Evolutionary conservation across 441 rosid species (phyloP).

Genomic region (Syzygium syzygioides): DNA sequence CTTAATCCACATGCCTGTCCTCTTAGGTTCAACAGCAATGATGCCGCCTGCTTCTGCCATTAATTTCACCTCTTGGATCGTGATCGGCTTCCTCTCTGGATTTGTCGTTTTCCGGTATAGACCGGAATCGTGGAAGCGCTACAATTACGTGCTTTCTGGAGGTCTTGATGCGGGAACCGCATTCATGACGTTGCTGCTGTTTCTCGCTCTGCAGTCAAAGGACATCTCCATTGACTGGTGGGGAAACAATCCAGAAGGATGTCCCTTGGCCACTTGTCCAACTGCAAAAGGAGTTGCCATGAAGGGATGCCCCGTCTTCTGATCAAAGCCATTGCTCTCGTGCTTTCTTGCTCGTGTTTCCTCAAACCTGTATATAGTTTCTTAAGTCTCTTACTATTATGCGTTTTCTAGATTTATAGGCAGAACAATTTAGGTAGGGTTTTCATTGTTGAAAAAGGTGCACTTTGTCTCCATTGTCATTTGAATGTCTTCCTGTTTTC

Average conservation of each 20-base stretch:
- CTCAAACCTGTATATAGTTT: neutral
- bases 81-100: constrained; percentile 52
- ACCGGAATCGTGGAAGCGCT: constrained; percentile 59
- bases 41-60: constrained; percentile 78
- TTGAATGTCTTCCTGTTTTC: neutral
- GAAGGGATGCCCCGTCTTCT: constrained; percentile 54
- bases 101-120: constrained; percentile 41
- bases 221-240: constrained; percentile 44
- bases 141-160: constrained; percentile 64
- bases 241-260: constrained; percentile 54
- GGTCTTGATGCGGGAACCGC: constrained; percentile 81
- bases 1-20: constrained; percentile 44
- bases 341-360: neutral
- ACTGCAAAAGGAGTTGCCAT: constrained; percentile 49
- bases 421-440: neutral
- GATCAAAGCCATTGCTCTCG: neutral
- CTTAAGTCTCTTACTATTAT: neutral
- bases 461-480: neutral
- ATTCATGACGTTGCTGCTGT: constrained; percentile 52
- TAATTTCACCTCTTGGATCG: constrained; percentile 45
- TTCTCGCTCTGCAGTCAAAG: constrained; percentile 38
- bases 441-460: neutral
- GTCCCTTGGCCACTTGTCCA: constrained; percentile 65
- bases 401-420: neutral
- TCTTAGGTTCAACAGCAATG: constrained; percentile 56